Percentiles rank a stretch among this genome's conserved stretches.
Conservation (phyloP, 169 alveolate species). For the Eimeria brunetti region DNA sequence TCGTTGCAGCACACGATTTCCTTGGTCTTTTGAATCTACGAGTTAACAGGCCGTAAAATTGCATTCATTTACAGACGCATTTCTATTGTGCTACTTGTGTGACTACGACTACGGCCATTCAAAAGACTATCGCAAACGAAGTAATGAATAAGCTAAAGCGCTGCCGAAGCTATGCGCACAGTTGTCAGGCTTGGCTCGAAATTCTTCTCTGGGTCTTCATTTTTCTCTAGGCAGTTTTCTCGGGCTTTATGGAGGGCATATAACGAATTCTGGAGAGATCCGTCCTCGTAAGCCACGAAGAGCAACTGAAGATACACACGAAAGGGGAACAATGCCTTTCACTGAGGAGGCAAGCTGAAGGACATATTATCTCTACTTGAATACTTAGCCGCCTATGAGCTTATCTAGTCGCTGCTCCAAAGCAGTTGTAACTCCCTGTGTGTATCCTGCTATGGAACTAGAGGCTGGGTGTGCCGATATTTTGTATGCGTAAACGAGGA, state of each 20-base stretch:
- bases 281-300: slow-evolving; percentile 26
- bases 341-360: neutral
- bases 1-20: neutral
- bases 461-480: neutral
- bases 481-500: neutral
- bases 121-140: neutral
- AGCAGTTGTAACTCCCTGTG: neutral
- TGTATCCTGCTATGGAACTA: neutral
- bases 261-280: slow-evolving; percentile 26
- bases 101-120: neutral
- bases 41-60: neutral
- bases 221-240: neutral
- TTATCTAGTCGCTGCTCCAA: neutral
- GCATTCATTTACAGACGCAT: neutral
- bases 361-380: neutral
- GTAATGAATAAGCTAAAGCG: neutral
- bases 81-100: neutral
- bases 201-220: neutral
- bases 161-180: neutral
- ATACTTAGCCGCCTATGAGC: neutral
- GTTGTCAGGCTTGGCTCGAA: neutral
- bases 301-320: neutral
- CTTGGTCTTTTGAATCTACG: neutral
- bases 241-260: slow-evolving; percentile 14
- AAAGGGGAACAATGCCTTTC: neutral